Base-by-base conservation (phyloP, 345 rosid species). In the Noccaea bulbosa region DNA sequence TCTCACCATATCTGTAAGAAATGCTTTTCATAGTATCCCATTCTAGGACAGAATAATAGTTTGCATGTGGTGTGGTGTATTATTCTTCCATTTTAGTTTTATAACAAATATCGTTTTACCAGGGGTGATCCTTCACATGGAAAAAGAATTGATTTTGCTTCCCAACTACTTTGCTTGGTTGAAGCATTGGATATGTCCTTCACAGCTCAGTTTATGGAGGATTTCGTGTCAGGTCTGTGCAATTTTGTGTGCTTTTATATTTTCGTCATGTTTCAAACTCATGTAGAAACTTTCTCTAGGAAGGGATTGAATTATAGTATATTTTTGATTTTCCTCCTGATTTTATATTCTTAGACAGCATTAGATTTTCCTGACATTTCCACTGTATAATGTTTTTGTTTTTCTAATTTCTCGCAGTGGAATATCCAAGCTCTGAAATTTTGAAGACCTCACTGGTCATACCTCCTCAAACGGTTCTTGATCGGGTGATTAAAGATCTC, bases 401-500 rank as follows among this genome's bases (percentile, higher is more conserved):
- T 43, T 54, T 38, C 2, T 10, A 62, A 69, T 76, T n/a, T 71
- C 37, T 69, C 24, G 73, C 93, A 91, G 99, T 70, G 70, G 96
- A 91, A 80, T 86, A 79, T 75, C 80, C 86, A 54, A 79, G 80
- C 70, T 79, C 91, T 49, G 90, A 88, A 78, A 81, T 80, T 79
- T 65, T 87, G 58, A 91, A 77, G 76, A 81, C 95, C 39, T 82
- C 95, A 45, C 74, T 85, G 92, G 87, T 88, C 69, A 72, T 87
- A 78, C 99, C 99, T 48, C 84, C 99, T 39, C 86, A 90, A 37
- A 75, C 93, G 2, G 95, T 85, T 72, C 84, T 91, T 67, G 99
- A 94, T 81, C 95, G 96, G 38, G 88, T 91, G 77, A 79, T 94
- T 67, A 94, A 89, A 81, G 97, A 94, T 80, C 93, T 94, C 58